Evolutionary conservation across 2,329 filamentous ascomycete species (phyloP).

Genomic region (Conoideocrella luteorostrata): DNA sequence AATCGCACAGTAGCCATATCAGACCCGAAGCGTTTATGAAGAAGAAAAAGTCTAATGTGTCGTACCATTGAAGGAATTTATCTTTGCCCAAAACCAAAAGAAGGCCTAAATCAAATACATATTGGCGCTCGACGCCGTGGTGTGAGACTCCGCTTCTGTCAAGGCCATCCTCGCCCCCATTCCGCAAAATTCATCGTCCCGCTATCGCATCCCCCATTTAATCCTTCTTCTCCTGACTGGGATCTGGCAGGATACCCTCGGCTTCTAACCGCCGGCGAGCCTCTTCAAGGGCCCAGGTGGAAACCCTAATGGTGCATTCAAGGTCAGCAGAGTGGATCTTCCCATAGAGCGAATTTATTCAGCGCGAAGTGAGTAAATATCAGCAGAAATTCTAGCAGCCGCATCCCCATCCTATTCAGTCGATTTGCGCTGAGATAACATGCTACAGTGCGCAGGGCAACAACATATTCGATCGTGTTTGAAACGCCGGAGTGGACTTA

Average conservation of each 20-base stretch:
- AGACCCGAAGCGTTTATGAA: too few species aligned
- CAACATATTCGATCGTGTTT: too few species aligned
- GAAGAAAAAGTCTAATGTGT: slow-evolving; percentile 22
- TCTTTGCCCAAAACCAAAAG: slow-evolving; percentile 18
- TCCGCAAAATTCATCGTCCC: background rate
- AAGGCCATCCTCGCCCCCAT: slow-evolving; percentile 5
- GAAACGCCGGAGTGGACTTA: slow-evolving; percentile 58
- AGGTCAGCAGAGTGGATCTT: background rate
- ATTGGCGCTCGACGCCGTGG: slow-evolving; percentile 6
- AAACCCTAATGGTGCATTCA: slow-evolving; percentile 71
- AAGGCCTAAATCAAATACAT: slow-evolving; percentile 26
- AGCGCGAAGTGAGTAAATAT: too few species aligned
- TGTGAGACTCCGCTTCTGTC: background rate
- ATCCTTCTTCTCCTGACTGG: slow-evolving; percentile 49
- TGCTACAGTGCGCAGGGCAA: too few species aligned
- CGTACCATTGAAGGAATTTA: slow-evolving; percentile 22
- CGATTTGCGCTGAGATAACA: too few species aligned
- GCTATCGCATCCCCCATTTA: slow-evolving; percentile 13
- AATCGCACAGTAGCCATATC: too few species aligned
- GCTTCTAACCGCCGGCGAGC: slow-evolving; percentile 89
- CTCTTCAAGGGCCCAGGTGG: slow-evolving; percentile 98
- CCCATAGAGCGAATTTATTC: too few species aligned
- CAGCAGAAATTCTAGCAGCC: too few species aligned
- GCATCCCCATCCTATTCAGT: too few species aligned
- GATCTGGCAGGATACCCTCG: slow-evolving; percentile 85